These are phyloP conservation scores for Mycena haematopus DNA, from an alignment of 768 basidiomycete genomes.

Conservation along the genomic window DNA sequence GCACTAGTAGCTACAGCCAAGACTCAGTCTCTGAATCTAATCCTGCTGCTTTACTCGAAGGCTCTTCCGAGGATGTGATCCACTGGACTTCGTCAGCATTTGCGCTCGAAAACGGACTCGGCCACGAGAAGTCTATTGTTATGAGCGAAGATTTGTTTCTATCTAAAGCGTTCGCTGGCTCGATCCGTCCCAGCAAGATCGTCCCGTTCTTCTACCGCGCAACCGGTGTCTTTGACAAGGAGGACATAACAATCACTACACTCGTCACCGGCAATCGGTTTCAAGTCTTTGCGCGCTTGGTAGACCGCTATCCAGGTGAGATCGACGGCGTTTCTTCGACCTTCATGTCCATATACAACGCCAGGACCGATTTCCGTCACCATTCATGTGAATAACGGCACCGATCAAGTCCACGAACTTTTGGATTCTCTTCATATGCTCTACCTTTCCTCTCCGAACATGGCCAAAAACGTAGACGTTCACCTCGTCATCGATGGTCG, in stretches of 20 bases:
- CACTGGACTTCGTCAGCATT: conserved; percentile 44
- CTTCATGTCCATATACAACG: conserved; percentile 3
- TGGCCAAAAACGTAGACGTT: conserved; percentile 78
- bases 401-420: conserved; percentile 51
- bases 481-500: conserved; percentile 77
- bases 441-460: conserved; percentile 68
- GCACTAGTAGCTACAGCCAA: conserved; percentile 17
- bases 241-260: conserved; percentile 87
- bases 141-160: conserved; percentile 61
- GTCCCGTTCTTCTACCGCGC: conserved; percentile 85
- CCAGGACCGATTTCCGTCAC: conserved; percentile 86
- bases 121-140: conserved; percentile 38
- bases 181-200: conserved; percentile 76
- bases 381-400: conserved; percentile 70
- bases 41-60: conserved; percentile 11
- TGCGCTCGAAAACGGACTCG: conserved; percentile 42
- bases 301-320: conserved; percentile 77
- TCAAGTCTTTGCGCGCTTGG: conserved; percentile 72
- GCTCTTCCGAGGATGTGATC: conserved; percentile 29
- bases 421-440: conserved; percentile 70
- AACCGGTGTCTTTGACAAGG: conserved; percentile 54
- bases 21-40: conserved; percentile 26
- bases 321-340: neutral
- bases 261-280: conserved; percentile 83
- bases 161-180: conserved; percentile 72